Evolutionary conservation across 768 basidiomycete species (phyloP), one percentile per base, ranked within the genome.

Genomic region (Leccinum longicurvipes): DNA sequence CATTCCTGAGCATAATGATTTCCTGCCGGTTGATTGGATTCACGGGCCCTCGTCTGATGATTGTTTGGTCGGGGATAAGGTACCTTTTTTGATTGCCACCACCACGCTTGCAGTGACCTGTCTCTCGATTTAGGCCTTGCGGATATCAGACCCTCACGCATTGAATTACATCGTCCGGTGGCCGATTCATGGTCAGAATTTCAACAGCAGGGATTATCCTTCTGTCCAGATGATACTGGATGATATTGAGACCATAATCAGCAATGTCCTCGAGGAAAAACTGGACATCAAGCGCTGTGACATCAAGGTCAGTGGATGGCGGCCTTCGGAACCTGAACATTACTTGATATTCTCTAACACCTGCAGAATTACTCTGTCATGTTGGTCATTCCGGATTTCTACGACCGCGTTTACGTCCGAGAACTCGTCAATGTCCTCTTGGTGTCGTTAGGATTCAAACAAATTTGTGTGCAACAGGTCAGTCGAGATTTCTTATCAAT

Each of bases 381-480:
- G 34, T 79, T 99, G 4, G 83, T 98, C 29, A 85, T 98, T 23
- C 95, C 97, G 7, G 97, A 99, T 69, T 85, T 92, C 60, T 93
- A 90, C 64, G 91, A 96, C 54, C 81, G 91, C 51, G 69, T 79
- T 11, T 98, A 96, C 66, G 84, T 98, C 53, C 83, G 85, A 57
- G 87, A 89, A 55, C 76, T 94, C 63, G 78, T 84, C 7, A 81
- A 88, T 57, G 69, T 96, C 10, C 73, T 98, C 10, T 67, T 98
- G 31, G 72, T 82, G 25, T 79, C 80, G 2, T 85, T 99, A 80
- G 92, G 91, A 0, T 99, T 99, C 79, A 92, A 91, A 67, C 92
- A 97, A 71, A 72, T 98, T 29, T 93, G 90, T 63, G 84, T 89
- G 4, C 93, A 96, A 70, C 97, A 98, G 80, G 94, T 88, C 11